Evolutionary conservation across 73 alveolate genomes (phyloP).

Genomic region (Paramecium sonneborni): DNA sequence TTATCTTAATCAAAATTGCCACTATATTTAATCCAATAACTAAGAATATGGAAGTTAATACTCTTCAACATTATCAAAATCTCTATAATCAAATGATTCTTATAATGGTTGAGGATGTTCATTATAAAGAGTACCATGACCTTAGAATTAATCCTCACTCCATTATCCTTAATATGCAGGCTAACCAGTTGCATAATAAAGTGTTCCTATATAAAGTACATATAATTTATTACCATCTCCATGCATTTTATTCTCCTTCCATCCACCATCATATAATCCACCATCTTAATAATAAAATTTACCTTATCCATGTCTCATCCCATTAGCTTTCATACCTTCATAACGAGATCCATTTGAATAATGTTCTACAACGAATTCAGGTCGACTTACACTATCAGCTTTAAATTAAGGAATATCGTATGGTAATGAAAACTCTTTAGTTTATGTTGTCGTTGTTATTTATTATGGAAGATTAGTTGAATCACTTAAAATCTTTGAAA

Average conservation of each 20-base stretch:
- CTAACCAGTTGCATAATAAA: slow-evolving; percentile 62
- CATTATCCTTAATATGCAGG: slow-evolving; percentile 68
- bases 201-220: neutral
- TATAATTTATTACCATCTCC: slow-evolving; percentile 45
- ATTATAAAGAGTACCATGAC: slow-evolving; percentile 61
- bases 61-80: slow-evolving; percentile 70
- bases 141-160: slow-evolving; percentile 66
- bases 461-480: slow-evolving; percentile 7
- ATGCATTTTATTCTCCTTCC: slow-evolving; percentile 68
- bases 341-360: slow-evolving; percentile 61
- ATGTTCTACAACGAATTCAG: slow-evolving; percentile 62
- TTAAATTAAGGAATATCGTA: slow-evolving; percentile 48
- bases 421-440: slow-evolving; percentile 29
- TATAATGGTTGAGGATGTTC: slow-evolving; percentile 44
- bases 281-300: slow-evolving; percentile 67
- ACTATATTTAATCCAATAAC: slow-evolving; percentile 60
- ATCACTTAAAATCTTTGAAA: slow-evolving; percentile 11
- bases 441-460: neutral
- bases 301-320: slow-evolving; percentile 67
- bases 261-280: slow-evolving; percentile 68
- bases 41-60: neutral
- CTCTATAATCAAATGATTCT: slow-evolving; percentile 58
- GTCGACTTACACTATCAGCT: neutral
- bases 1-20: slow-evolving; percentile 62
- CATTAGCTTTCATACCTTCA: slow-evolving; percentile 63